Evolutionary conservation across 257 asterid genomes (phyloP), one percentile per base, ranked within the genome.

Genomic region (Primulina eburnea): DNA sequence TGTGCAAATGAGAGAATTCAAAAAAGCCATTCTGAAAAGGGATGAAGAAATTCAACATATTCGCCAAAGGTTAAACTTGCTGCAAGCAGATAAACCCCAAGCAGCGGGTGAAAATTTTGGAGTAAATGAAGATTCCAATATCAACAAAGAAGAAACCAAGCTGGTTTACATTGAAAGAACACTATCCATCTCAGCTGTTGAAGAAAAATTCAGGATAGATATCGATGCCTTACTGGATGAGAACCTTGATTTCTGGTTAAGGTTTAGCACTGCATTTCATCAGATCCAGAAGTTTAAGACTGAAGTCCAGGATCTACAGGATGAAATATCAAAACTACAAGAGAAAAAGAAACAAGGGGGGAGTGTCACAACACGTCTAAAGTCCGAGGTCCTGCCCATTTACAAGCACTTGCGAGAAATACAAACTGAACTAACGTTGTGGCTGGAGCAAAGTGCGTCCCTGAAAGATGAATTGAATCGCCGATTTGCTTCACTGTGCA

Each of bases 241-340:
- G 30, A 85, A 84, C 75, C 21, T 88, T 11, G 89, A 75, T 11
- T 88, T 88, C 78, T 88, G 95, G 95, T 71, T 85, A 70, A 83
- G 91, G 69, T 88, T 88, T 65, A 82, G 91, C 80, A 60, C 85
- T 0, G 70, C 80, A 24, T 82, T 32, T 32, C 34, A 32, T 32
- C 34, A 32, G 34, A 32, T 32, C 34, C 34, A 32, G 34, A 32
- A 32, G 61, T 85, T 85, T 80, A 79, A 76, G 68, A 82, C 83
- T 0, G 86, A 84, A 18, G 88, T 84, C 17, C 68, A 81, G 53
- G 95, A 84, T 71, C 70, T 85, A 9, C 77, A 78, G 69, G 80
- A 78, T 0, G 91, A 85, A 64, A 67, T 82, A 60, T 3, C 50
- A 2, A 78, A 82, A 32, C 63, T 77, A 37, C 62, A 64, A 9